These are phyloP conservation scores for Dactylonectria estremocensis DNA, from an alignment of 2,329 filamentous ascomycete genomes.

Conservation along the genomic window DNA sequence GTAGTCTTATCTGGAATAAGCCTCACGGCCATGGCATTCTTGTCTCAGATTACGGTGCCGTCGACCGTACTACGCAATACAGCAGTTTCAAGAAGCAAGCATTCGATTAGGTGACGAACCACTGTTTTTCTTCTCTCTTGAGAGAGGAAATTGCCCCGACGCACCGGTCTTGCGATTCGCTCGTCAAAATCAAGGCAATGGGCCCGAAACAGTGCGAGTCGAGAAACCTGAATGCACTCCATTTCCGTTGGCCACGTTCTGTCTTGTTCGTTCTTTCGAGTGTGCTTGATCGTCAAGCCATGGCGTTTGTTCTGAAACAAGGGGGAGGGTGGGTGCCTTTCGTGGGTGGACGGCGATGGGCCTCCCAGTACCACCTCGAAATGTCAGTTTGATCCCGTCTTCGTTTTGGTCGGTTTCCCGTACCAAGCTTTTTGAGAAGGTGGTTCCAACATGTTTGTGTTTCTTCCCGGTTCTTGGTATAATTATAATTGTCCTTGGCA, in stretches of 20 bases:
- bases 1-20: neutral
- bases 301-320: slow-evolving; percentile 10
- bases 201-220: neutral
- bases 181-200: neutral
- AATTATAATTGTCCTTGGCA: neutral
- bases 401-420: neutral
- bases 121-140: too few relatives aligned
- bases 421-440: too few relatives aligned
- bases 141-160: slow-evolving; percentile 1
- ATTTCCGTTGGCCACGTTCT: neutral
- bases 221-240: neutral
- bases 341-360: neutral
- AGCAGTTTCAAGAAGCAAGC: neutral
- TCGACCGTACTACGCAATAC: too few relatives aligned
- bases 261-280: neutral
- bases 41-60: neutral
- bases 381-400: neutral
- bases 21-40: neutral
- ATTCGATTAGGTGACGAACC: neutral
- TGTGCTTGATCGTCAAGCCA: slow-evolving; percentile 7
- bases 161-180: neutral
- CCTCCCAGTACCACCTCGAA: neutral
- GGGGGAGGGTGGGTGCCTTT: neutral
- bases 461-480: neutral
- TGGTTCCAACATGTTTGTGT: neutral